phyloP scores from a whole-genome alignment of 768 basidiomycete genomes.

The Leccinum variicolor region DNA sequence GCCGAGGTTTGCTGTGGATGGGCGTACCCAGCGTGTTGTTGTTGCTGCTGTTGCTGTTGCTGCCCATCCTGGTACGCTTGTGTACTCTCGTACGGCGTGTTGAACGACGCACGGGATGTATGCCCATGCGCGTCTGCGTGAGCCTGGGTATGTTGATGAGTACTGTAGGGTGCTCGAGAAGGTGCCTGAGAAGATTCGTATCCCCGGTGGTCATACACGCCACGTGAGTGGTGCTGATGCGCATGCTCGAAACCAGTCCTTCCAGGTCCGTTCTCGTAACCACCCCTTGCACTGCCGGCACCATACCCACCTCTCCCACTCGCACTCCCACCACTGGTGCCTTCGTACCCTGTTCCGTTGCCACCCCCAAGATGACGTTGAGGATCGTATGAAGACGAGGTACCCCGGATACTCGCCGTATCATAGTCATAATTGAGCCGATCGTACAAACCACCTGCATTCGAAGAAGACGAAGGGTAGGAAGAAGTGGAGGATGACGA shows the following conservation, averaged over 20 bases:
- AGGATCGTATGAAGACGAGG: constrained; percentile 18
- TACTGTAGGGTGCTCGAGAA: constrained; percentile 18
- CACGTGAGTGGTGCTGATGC: constrained; percentile 27
- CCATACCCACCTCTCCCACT: constrained; percentile 23
- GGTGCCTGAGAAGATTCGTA: constrained; percentile 26
- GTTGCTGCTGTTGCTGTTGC: constrained; percentile 19
- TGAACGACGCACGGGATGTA: constrained; percentile 19
- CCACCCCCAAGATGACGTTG: constrained; percentile 15
- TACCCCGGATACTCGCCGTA: constrained; percentile 9
- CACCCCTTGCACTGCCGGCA: constrained; percentile 8
- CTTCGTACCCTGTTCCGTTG: constrained; percentile 16
- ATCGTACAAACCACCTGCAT: constrained; percentile 18
- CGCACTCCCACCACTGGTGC: constrained; percentile 7
- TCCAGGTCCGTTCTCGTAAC: constrained; percentile 20
- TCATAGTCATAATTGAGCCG: constrained; percentile 24
- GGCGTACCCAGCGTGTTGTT: constrained; percentile 19
- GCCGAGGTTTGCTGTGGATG: constrained; percentile 21
- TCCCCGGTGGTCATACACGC: constrained; percentile 24
- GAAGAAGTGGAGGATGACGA: constrained; percentile 14
- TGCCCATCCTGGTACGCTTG: constrained; percentile 29
- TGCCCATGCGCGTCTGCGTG: constrained; percentile 21
- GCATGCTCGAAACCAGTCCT: constrained; percentile 23
- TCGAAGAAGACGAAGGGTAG: constrained; percentile 18
- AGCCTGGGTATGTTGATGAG: constrained; percentile 15
- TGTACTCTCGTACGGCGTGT: constrained; percentile 22